Evolutionary conservation across 2,329 filamentous ascomycete species (phyloP).

Genomic region (Ophiognomonia clavigignenti-juglandacearum): DNA sequence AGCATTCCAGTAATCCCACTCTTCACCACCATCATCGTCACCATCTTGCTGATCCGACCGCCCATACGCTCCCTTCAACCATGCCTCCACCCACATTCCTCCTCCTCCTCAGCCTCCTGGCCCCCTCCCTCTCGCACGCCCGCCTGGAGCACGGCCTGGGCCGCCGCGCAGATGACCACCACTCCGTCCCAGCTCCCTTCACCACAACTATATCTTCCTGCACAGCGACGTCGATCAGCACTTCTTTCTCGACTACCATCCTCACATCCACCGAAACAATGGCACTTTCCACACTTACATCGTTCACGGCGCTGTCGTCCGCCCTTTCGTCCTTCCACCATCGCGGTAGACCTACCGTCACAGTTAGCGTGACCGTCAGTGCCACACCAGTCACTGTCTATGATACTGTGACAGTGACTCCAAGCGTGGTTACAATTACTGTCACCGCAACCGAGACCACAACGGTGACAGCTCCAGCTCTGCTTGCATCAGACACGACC

Average conservation of each 20-base stretch:
- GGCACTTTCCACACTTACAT: neutral
- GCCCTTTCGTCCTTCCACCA: neutral
- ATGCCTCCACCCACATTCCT: neutral
- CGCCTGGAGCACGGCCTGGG: neutral
- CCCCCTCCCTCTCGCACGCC: neutral
- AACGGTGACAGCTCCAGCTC: no score
- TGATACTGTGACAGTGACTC: neutral
- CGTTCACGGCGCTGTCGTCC: neutral
- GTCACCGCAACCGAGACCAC: no score
- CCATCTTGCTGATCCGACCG: neutral
- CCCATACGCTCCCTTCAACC: neutral
- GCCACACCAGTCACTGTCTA: neutral
- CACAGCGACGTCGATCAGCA: neutral
- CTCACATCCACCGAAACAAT: neutral
- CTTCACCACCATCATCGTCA: neutral
- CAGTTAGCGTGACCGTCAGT: neutral
- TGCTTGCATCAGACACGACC: no score
- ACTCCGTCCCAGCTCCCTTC: neutral
- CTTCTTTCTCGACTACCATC: neutral
- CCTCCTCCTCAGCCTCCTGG: neutral
- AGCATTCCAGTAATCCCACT: no score
- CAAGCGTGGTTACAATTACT: neutral
- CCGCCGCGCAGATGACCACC: neutral
- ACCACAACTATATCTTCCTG: neutral
- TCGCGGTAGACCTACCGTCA: neutral